phyloP scores from a whole-genome alignment of 202 grass and related monocot genomes.

The Digitaria exilis region DNA sequence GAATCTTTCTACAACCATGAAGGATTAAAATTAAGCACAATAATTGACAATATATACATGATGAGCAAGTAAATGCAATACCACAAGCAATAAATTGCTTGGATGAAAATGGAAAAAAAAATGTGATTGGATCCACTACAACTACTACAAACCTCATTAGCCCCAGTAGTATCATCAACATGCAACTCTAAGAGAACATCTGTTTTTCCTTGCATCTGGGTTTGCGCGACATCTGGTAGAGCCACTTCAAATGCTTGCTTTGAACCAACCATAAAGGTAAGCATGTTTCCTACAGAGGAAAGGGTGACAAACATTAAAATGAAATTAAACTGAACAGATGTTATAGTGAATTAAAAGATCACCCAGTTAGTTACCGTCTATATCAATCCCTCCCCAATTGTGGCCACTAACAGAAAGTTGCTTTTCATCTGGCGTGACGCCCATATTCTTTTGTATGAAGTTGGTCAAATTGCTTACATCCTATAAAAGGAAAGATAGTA shows the following conservation, averaged over 20 bases:
- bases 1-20: constrained; percentile 84
- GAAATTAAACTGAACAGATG: constrained; percentile 29
- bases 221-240: constrained; percentile 91
- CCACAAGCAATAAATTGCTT: constrained; percentile 1
- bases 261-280: constrained; percentile 82
- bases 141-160: constrained; percentile 70
- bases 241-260: constrained; percentile 98
- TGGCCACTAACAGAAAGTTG: constrained; percentile 91
- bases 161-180: constrained; percentile 96
- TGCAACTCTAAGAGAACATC: constrained; percentile 98
- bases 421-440: constrained; percentile 78
- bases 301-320: constrained; percentile 1
- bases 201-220: constrained; percentile 97
- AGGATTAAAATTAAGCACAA: constrained; percentile 34
- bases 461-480: constrained; percentile 79
- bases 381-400: constrained; percentile 87
- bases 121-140: constrained; percentile 1
- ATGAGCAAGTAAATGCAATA: constrained; percentile 16
- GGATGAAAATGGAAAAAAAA: constrained; percentile 20
- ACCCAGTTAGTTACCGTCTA: constrained; percentile 70
- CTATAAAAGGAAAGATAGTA: constrained; percentile 45
- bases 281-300: constrained; percentile 71
- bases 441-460: constrained; percentile 90
- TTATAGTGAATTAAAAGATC: constrained; percentile 29
- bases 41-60: background rate